Conservation (phyloP, 2,329 filamentous ascomycete species). For the Spiromastix sp. region DNA sequence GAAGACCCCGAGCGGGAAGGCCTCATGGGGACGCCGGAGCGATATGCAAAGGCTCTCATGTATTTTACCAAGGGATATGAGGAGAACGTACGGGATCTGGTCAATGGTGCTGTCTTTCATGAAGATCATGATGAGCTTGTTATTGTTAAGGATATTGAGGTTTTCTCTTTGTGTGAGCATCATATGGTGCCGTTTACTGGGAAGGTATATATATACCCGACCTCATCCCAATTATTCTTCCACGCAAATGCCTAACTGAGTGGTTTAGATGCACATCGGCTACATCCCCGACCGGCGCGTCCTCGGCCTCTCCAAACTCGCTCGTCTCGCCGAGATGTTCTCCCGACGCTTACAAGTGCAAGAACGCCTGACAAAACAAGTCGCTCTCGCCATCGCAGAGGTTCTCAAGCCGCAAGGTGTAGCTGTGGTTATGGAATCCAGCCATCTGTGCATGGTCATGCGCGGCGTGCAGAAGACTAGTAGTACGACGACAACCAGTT, state of each 20-base stretch:
- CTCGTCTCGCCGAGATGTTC: conserved; percentile 95
- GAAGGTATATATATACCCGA: conserved; percentile 51
- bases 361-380: conserved; percentile 90
- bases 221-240: not conserved
- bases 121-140: conserved; percentile 96
- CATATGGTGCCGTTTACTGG: conserved; percentile 94
- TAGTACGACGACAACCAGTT: conserved; percentile 84
- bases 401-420: conserved; percentile 89
- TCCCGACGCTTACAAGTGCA: conserved; percentile 87
- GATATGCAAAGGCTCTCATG: conserved; percentile 91
- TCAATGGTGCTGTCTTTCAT: conserved; percentile 90
- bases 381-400: conserved; percentile 86
- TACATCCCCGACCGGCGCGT: conserved; percentile 90
- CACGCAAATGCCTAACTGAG: conserved; percentile 2
- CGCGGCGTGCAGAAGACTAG: conserved; percentile 89
- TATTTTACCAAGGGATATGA: conserved; percentile 97
- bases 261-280: conserved; percentile 83
- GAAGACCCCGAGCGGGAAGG: conserved; percentile 57
- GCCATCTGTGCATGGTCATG: conserved; percentile 98
- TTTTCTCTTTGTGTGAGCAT: conserved; percentile 92
- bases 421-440: conserved; percentile 94
- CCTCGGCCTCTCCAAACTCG: conserved; percentile 90
- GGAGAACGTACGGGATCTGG: conserved; percentile 81
- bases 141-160: conserved; percentile 94
- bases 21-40: conserved; percentile 58